Percentiles rank a stretch among this genome's conserved stretches.
Evolutionary conservation across 1,284 basidiomycete genomes (phyloP).

Genomic region (Apiotrichum sp.): DNA sequence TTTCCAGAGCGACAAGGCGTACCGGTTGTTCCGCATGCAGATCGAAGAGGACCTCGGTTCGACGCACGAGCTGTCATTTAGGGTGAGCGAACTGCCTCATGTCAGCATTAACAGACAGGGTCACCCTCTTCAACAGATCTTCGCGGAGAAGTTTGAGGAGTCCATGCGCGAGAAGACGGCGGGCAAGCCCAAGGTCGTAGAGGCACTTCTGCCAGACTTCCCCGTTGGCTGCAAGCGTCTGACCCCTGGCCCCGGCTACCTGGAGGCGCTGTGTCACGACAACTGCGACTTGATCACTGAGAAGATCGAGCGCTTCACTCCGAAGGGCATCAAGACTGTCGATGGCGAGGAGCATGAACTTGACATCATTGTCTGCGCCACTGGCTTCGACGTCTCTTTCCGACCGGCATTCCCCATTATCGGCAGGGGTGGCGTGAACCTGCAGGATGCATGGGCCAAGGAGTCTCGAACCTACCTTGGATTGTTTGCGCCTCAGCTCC

Average conservation of each 20-base stretch:
- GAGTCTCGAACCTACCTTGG: conserved; percentile 29
- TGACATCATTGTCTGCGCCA: conserved; percentile 30
- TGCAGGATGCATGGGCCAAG: conserved; percentile 32
- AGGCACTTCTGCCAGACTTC: conserved; percentile 22
- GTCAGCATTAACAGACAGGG: not conserved
- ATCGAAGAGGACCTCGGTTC: conserved; percentile 17
- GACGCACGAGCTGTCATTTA: conserved; percentile 6
- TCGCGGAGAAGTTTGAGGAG: not conserved
- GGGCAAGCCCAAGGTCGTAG: conserved; percentile 16
- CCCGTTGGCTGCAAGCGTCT: conserved; percentile 37
- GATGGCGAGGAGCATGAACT: conserved; percentile 23
- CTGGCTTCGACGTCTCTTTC: conserved; percentile 31
- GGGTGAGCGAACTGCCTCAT: not conserved
- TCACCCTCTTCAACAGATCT: conserved; percentile 5
- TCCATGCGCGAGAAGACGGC: conserved; percentile 15
- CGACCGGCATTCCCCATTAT: conserved; percentile 29
- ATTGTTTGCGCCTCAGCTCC: conserved; percentile 28
- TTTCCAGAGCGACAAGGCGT: conserved; percentile 12
- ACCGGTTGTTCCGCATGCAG: conserved; percentile 20
- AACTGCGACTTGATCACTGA: conserved; percentile 25
- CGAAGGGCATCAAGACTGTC: conserved; percentile 21
- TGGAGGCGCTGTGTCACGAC: conserved; percentile 33
- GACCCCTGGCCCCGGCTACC: conserved; percentile 39
- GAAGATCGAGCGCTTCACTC: conserved; percentile 19
- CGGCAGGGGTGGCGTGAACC: conserved; percentile 20